phyloP scores from a whole-genome alignment of 176 grass and related monocot species.

The Oryza longistaminata region DNA sequence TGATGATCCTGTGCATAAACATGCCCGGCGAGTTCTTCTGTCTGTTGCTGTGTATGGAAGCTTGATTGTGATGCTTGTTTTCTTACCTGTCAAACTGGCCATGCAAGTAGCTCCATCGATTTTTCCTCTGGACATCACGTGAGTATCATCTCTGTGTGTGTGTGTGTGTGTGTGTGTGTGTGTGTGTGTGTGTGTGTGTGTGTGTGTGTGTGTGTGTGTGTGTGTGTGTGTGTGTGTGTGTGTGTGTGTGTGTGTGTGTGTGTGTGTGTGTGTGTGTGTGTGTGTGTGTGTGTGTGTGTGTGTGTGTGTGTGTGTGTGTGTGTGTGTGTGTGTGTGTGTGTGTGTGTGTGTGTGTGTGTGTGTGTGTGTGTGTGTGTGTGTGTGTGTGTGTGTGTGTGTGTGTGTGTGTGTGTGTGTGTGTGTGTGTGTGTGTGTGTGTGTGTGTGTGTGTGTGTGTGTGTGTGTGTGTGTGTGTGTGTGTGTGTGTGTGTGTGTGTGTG shows the following conservation, averaged over 20 bases:
- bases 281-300: background rate
- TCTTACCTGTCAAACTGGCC: conserved; percentile 95
- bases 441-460: background rate
- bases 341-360: background rate
- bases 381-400: background rate
- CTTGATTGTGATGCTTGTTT: conserved; percentile 98
- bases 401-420: background rate
- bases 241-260: background rate
- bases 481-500: background rate
- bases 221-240: background rate
- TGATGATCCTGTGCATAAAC: conserved; percentile 95
- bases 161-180: background rate
- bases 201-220: background rate
- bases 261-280: background rate
- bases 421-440: background rate
- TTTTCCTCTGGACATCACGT: conserved; percentile 94
- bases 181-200: background rate
- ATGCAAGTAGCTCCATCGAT: conserved; percentile 79
- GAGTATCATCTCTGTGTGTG: conserved; percentile 20
- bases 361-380: background rate
- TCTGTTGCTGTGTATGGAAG: conserved; percentile 98
- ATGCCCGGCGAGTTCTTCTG: conserved; percentile 85
- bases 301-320: background rate
- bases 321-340: background rate
- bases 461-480: background rate